Percentiles rank a stretch among this genome's conserved stretches.
These are phyloP conservation scores for Calonectria fujianensis DNA, from an alignment of 2,329 filamentous ascomycete species.

Conservation along the genomic window DNA sequence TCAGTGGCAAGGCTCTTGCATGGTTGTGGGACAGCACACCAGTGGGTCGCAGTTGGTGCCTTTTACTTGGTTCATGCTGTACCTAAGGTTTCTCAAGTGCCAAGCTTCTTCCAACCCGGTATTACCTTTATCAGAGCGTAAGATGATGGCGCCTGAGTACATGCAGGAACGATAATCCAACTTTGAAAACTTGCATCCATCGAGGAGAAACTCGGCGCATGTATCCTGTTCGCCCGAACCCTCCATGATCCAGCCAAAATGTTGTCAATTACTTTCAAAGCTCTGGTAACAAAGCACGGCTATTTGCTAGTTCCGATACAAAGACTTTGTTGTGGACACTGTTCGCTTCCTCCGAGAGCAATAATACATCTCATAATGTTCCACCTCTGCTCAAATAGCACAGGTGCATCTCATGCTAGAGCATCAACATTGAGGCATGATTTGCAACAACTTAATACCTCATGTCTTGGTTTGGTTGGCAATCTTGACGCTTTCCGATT, in stretches of 20 bases:
- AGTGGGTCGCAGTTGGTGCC: too few species aligned
- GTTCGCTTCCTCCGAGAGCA: too few species aligned
- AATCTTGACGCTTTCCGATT: neutral
- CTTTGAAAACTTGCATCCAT: neutral
- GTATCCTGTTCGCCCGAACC: neutral
- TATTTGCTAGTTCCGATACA: neutral
- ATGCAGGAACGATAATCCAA: neutral
- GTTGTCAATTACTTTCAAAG: neutral
- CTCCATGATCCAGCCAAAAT: neutral
- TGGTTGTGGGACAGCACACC: too few species aligned
- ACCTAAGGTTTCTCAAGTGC: neutral
- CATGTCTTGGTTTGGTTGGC: neutral
- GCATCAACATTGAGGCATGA: neutral
- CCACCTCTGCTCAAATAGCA: neutral
- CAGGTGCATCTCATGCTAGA: neutral
- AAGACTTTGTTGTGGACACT: neutral
- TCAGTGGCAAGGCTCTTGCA: too few species aligned
- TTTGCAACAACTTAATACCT: neutral
- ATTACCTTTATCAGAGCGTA: too few species aligned
- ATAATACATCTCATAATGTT: neutral
- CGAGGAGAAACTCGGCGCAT: neutral
- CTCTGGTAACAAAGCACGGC: neutral
- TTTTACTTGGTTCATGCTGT: neutral
- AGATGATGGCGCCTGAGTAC: neutral
- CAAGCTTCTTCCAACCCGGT: neutral